Percentiles rank a stretch among this genome's conserved stretches.
Conservation (phyloP, 257 asterid genomes). For the Solanum rostratum region DNA sequence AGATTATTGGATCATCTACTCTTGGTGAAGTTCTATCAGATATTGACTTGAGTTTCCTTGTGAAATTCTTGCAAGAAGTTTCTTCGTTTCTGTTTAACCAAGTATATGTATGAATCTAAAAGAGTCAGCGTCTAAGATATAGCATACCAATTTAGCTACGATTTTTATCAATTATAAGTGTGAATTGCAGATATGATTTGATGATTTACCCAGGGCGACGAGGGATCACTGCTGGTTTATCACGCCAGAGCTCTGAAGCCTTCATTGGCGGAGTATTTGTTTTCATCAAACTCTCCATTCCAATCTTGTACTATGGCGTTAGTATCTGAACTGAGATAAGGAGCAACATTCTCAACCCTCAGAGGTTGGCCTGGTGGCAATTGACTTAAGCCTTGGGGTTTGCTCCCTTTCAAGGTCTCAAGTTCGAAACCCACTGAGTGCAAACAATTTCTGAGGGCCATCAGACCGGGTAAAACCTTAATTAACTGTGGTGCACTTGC, state of each 20-base stretch:
- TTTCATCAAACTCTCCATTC: slow-evolving; percentile 50
- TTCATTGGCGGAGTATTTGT: slow-evolving; percentile 60
- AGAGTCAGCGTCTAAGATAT: not conserved
- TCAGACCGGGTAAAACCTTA: no score
- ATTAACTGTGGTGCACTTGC: no score
- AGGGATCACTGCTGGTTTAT: slow-evolving; percentile 52
- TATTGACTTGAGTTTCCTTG: not conserved
- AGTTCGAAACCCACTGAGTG: no score
- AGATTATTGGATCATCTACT: not conserved
- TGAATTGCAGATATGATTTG: not conserved
- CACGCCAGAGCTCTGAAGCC: slow-evolving; percentile 61
- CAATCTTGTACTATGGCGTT: slow-evolving; percentile 54
- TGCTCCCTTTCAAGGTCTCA: no score
- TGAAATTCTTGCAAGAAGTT: not conserved
- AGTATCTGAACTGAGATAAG: slow-evolving; percentile 62
- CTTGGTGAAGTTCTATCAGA: not conserved
- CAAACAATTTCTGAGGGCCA: no score
- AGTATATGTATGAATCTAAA: not conserved
- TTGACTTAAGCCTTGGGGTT: no score
- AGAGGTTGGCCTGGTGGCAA: no score
- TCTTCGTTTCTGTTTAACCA: not conserved
- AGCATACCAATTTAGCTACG: not conserved
- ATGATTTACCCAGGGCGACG: slow-evolving; percentile 63
- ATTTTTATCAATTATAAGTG: not conserved
- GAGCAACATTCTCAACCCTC: no score